phyloP scores from a whole-genome alignment of 257 asterid genomes.

The Solanum neorickii region DNA sequence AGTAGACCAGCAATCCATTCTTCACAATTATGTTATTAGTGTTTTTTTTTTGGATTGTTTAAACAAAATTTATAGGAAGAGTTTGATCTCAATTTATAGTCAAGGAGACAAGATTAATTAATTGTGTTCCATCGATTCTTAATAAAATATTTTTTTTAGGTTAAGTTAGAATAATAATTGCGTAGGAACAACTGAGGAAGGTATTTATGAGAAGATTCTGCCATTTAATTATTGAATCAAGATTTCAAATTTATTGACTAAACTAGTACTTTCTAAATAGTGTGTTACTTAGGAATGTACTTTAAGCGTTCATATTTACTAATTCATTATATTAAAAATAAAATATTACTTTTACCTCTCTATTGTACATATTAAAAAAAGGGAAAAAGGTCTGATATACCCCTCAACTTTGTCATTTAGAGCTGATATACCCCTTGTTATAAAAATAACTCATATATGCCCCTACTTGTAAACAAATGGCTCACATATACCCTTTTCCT shows the following conservation, averaged over 20 bases:
- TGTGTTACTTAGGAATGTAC: not conserved
- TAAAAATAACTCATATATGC: too few species aligned
- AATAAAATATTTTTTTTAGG: not conserved
- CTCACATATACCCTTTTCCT: too few species aligned
- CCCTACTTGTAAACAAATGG: too few species aligned
- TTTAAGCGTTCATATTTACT: not conserved
- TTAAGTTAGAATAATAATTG: not conserved
- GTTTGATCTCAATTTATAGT: not conserved
- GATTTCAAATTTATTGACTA: not conserved
- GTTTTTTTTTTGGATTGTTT: not conserved
- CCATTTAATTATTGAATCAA: not conserved
- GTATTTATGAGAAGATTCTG: constrained; percentile 9
- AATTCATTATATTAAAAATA: not conserved
- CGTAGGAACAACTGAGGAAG: constrained; percentile 9
- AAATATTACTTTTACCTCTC: not conserved
- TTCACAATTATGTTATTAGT: not conserved
- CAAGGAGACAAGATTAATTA: not conserved
- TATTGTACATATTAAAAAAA: not conserved
- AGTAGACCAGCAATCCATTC: constrained; percentile 74
- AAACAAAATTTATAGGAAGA: not conserved
- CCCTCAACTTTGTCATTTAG: too few species aligned
- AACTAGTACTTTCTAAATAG: not conserved
- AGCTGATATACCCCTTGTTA: too few species aligned
- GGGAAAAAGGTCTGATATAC: too few species aligned
- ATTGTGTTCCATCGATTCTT: not conserved